phyloP scores from a whole-genome alignment of 768 basidiomycete genomes.

The Mycena pura region DNA sequence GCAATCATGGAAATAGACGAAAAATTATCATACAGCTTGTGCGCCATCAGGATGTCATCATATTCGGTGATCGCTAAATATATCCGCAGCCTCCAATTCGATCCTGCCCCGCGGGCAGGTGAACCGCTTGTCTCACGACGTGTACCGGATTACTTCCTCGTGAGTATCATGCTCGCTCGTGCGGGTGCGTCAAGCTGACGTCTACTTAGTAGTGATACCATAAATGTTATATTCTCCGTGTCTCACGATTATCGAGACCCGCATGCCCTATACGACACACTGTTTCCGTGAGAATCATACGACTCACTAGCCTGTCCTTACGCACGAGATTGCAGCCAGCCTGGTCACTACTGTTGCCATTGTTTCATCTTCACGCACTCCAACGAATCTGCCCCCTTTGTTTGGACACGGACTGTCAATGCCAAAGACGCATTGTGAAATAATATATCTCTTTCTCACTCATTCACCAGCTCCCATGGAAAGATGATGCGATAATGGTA shows the following conservation, averaged over 20 bases:
- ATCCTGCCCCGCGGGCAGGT: conserved; percentile 97
- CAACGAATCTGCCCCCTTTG: conserved; percentile 21
- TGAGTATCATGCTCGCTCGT: conserved; percentile 44
- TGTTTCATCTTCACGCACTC: conserved; percentile 8
- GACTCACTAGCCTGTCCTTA: conserved; percentile 19
- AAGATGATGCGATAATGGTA: conserved; percentile 1
- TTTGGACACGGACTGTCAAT: conserved; percentile 27
- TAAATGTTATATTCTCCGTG: conserved; percentile 21
- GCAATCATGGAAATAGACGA: conserved; percentile 99
- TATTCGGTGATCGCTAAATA: conserved; percentile 2
- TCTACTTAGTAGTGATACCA: conserved; percentile 18
- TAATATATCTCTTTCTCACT: conserved; percentile 16
- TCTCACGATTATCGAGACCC: conserved; percentile 24
- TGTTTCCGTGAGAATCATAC: conserved; percentile 3
- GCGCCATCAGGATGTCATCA: conserved; percentile 41
- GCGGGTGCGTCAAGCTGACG: not conserved
- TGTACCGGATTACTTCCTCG: conserved; percentile 94
- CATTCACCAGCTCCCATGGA: not conserved
- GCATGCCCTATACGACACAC: conserved; percentile 4
- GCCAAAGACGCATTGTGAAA: conserved; percentile 25
- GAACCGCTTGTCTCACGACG: conserved; percentile 97
- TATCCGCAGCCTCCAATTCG: conserved; percentile 90
- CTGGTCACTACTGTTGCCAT: not conserved
- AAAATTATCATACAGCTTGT: conserved; percentile 95
- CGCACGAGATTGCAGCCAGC: conserved; percentile 15